A percentile compares a stretch with the other conserved stretches of the same genome.
These are phyloP conservation scores for Coemansia sp. DNA, from an alignment of 192 early-diverging fungal species.

Conservation along the genomic window DNA sequence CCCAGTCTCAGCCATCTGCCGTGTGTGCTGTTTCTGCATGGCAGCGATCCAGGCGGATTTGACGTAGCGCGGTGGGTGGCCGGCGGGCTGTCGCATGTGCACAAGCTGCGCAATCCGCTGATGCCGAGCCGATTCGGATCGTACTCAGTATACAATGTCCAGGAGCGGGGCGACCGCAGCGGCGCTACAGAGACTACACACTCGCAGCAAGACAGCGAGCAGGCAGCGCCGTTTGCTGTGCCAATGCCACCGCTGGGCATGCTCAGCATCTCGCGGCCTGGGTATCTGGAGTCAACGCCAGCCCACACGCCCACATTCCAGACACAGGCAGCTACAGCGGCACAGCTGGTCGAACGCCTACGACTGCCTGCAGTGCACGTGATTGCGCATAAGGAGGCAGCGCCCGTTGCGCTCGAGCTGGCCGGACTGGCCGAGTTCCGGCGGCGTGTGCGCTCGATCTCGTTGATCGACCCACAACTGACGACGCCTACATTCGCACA, in stretches of 20 bases:
- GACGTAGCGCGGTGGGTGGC: conserved; percentile 57
- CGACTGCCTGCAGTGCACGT: conserved; percentile 42
- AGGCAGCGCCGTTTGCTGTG: conserved; percentile 15
- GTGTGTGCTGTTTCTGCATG: conserved; percentile 51
- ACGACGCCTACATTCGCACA: conserved; percentile 17
- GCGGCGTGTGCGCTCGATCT: conserved; percentile 39
- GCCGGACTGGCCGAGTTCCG: conserved; percentile 46
- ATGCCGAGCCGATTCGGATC: conserved; percentile 50
- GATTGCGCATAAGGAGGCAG: conserved; percentile 41
- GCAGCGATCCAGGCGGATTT: conserved; percentile 51
- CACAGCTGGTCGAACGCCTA: conserved; percentile 45
- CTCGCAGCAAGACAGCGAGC: neutral
- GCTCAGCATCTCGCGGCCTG: conserved; percentile 50
- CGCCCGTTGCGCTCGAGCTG: conserved; percentile 52
- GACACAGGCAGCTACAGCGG: conserved; percentile 40
- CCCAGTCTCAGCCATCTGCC: conserved; percentile 52
- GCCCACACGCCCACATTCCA: conserved; percentile 27
- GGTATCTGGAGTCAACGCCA: conserved; percentile 45
- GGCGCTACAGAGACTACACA: neutral
- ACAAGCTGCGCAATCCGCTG: conserved; percentile 47
- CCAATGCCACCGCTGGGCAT: conserved; percentile 40
- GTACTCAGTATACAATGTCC: conserved; percentile 44
- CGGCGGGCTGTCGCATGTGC: conserved; percentile 45
- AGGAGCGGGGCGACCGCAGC: conserved; percentile 13
- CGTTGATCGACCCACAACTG: conserved; percentile 40